A percentile compares a stretch with the other conserved stretches of the same genome.
phyloP scores from a whole-genome alignment of 2,329 filamentous ascomycete species.

The Paracamarosporium sp. region DNA sequence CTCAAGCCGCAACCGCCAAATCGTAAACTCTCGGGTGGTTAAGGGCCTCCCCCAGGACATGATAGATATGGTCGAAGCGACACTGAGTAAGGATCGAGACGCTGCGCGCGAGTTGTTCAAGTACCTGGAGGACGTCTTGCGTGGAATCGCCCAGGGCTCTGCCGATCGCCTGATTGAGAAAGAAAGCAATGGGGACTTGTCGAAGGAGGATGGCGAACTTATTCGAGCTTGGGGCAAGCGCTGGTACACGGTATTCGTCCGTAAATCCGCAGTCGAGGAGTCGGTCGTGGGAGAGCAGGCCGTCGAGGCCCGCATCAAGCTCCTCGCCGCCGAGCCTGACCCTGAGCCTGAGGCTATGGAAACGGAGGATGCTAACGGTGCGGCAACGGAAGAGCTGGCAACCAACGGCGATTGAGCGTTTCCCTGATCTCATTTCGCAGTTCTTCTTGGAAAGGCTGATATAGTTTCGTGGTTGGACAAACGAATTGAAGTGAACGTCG shows the following conservation, averaged over 20 bases:
- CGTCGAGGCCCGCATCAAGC: slow-evolving; percentile 52
- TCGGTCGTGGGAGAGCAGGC: slow-evolving; percentile 66
- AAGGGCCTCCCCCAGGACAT: slow-evolving; percentile 64
- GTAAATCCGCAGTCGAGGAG: slow-evolving; percentile 86
- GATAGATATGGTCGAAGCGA: slow-evolving; percentile 68
- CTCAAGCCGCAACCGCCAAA: slow-evolving; percentile 81
- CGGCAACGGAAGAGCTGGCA: neutral
- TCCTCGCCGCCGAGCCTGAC: slow-evolving; percentile 38
- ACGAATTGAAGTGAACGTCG: no score
- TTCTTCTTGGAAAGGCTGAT: neutral
- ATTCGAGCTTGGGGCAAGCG: slow-evolving; percentile 81
- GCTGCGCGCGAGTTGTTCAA: slow-evolving; percentile 82
- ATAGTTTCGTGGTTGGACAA: neutral
- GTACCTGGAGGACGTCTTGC: slow-evolving; percentile 78
- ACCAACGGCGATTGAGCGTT: neutral
- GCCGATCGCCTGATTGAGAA: slow-evolving; percentile 80
- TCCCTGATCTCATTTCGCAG: neutral
- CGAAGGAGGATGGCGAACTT: slow-evolving; percentile 60
- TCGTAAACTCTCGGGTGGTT: slow-evolving; percentile 69
- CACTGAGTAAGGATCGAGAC: slow-evolving; percentile 71
- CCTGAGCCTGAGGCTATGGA: slow-evolving; percentile 21
- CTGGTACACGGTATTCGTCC: slow-evolving; percentile 84
- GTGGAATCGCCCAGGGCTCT: slow-evolving; percentile 73
- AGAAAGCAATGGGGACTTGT: slow-evolving; percentile 57
- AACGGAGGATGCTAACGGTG: slow-evolving; percentile 29